phyloP scores from a whole-genome alignment of 495 filamentous ascomycete species.

The Entonaema liquescens region DNA sequence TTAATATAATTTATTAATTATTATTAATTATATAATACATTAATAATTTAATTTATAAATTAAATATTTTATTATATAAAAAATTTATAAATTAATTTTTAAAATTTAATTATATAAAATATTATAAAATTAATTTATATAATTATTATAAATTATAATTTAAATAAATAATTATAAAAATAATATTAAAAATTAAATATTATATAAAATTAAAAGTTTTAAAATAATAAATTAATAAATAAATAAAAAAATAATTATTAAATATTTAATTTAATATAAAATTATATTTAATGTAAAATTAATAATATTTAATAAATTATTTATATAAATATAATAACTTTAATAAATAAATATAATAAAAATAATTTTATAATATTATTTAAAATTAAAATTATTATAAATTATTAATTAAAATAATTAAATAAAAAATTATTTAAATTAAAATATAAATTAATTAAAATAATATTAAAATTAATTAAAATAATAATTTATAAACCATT shows the following conservation, averaged over 20 bases:
- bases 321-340: not conserved
- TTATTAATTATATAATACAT: too few species aligned
- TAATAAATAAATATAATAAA: not conserved
- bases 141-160: not conserved
- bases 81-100: too few species aligned
- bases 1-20: too few species aligned
- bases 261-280: not conserved
- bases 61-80: too few species aligned
- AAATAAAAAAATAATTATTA: not conserved
- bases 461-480: too few species aligned
- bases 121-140: not conserved
- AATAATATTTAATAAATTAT: not conserved
- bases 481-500: too few species aligned
- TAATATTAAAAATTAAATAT: not conserved
- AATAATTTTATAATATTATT: too few species aligned
- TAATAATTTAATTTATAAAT: too few species aligned
- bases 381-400: not conserved
- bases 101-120: too few species aligned
- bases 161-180: not conserved
- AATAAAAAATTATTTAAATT: too few species aligned
- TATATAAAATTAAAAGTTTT: not conserved
- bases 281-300: not conserved
- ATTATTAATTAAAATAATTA: too few species aligned
- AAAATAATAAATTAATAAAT: not conserved
- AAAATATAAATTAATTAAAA: too few species aligned